phyloP scores from a whole-genome alignment of 2,329 filamentous ascomycete species.

The Talaromyces sp. region DNA sequence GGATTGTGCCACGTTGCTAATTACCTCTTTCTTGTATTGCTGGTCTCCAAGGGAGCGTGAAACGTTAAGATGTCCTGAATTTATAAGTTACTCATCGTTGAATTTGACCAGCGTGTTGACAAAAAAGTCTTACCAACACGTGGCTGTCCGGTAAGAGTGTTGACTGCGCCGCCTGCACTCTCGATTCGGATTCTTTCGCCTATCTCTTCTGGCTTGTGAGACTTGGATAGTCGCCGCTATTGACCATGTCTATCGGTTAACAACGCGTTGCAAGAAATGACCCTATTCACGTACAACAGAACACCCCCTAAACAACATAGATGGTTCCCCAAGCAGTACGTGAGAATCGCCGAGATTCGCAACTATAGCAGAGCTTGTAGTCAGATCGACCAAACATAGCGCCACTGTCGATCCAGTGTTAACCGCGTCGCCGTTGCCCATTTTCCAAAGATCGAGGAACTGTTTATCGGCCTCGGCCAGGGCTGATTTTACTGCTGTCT shows the following conservation, averaged over 20 bases:
- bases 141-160: background rate
- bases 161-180: background rate
- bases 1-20: background rate
- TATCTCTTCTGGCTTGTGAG: background rate
- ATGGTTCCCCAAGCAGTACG: background rate
- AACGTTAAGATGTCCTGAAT: background rate
- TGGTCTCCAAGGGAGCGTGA: background rate
- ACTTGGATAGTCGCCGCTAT: background rate
- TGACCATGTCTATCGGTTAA: background rate
- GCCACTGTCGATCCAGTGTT: background rate
- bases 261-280: background rate
- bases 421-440: background rate
- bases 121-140: background rate
- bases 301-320: background rate
- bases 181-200: background rate
- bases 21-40: background rate
- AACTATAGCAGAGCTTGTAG: background rate
- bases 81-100: background rate
- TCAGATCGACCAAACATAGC: background rate
- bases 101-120: background rate
- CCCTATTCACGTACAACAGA: background rate
- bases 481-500: background rate
- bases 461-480: background rate
- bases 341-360: background rate
- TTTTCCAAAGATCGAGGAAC: background rate